Evolutionary conservation across 2,329 filamentous ascomycete genomes (phyloP), one percentile per base, ranked within the genome.

Genomic region (Plectosphaerella cucumerina): DNA sequence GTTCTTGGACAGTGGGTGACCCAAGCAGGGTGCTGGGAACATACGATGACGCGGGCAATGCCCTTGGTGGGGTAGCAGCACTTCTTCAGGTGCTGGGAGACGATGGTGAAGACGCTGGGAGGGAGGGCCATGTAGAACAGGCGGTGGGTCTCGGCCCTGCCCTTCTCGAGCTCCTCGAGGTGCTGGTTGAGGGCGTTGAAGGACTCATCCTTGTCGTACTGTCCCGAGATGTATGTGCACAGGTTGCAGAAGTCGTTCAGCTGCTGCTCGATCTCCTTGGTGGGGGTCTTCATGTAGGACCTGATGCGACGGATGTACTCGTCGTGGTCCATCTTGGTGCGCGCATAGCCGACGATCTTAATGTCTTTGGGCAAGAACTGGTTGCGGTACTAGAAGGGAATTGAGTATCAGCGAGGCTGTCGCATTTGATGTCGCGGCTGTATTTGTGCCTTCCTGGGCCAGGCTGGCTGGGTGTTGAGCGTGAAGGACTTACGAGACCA

Each of bases 41-140:
- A 69, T 74, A 96, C 92, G 74, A 99, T 96, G 63, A 99, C 90
- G 60, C 94, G 88, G 54, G 92, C 87, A 71, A 97, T 90, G 58
- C 94, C 94, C 57, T 84, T 89, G 65, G 83, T 83, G 23, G 94
- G 94, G 70, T 99, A 99, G 81, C 92, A 96, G 79, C 93, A 96
- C 71, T 85, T 87, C 84, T 97, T 99, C 62, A 99, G 75, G 70
- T 97, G 93, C 73, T 97, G 90, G 4, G 93, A 97, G 57, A 99
- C 94, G 54, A 93, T 90, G 61, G 90, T 97, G 80, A 99, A 99
- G 66, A 99, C 94, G 62, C 91, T 97, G 45, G 94, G 94, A 6
- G 94, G 94, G 31, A 99, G 82, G 8, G 94, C 94, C 94, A 99
- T 99, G 82, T 99, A 99, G 78, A 99, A 99, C 62, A 99, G 82